These are phyloP conservation scores for Phytopythium aichiense DNA, from an alignment of 352 stramenopile genomes.

Conservation along the genomic window DNA sequence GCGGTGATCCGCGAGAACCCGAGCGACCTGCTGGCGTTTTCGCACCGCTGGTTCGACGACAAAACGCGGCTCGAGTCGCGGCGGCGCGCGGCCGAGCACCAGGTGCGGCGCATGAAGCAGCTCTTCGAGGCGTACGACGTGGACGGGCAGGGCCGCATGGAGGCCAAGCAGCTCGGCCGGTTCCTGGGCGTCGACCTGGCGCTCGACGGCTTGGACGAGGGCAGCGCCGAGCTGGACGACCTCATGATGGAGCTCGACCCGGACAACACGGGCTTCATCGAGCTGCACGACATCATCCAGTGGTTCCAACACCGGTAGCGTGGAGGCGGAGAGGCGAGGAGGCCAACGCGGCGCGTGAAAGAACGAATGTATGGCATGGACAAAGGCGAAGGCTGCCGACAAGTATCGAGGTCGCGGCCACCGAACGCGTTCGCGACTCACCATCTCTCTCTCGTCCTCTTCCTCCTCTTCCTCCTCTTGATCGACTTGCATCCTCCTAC, in stretches of 20 bases:
- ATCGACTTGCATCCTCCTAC: not conserved
- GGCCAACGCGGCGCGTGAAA: not conserved
- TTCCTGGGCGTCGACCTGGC: conserved; percentile 67
- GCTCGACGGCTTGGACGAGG: conserved; percentile 46
- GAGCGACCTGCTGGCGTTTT: conserved; percentile 75
- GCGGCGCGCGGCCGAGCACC: conserved; percentile 57
- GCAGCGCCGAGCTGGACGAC: conserved; percentile 51
- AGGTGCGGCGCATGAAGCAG: conserved; percentile 62
- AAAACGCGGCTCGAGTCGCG: conserved; percentile 57
- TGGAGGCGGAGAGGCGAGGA: not conserved
- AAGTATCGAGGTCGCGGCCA: not conserved
- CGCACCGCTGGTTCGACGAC: conserved; percentile 83
- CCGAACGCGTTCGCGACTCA: not conserved
- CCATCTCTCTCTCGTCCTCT: not conserved
- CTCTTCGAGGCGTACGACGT: conserved; percentile 81
- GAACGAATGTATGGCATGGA: not conserved
- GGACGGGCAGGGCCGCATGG: conserved; percentile 75
- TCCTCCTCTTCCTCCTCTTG: not conserved
- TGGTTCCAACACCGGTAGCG: conserved; percentile 66
- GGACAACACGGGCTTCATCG: conserved; percentile 77
- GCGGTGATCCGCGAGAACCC: conserved; percentile 81
- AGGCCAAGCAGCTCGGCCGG: conserved; percentile 61
- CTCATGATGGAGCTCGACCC: conserved; percentile 61
- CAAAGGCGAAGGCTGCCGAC: not conserved
- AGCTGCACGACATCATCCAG: conserved; percentile 79